Percentiles rank a stretch among this genome's conserved stretches.
phyloP scores from a whole-genome alignment of 257 asterid species.

The Fraxinus pennsylvanica region DNA sequence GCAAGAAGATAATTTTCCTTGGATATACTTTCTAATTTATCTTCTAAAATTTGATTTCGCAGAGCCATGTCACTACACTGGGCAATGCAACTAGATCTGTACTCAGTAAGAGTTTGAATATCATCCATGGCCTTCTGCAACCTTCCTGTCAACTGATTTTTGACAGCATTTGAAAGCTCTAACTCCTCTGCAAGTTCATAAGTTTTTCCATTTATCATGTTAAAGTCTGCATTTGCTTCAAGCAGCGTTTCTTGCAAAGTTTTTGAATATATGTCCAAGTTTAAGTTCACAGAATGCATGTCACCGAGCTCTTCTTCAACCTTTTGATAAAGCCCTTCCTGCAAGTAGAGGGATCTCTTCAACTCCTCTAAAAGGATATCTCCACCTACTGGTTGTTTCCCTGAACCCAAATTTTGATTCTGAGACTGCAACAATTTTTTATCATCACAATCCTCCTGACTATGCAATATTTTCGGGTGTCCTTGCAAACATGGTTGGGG shows the following conservation, averaged over 20 bases:
- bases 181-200: conserved; percentile 59
- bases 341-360: conserved; percentile 72
- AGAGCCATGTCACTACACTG: conserved; percentile 57
- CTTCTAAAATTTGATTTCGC: conserved; percentile 69
- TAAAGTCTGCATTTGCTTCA: conserved; percentile 53
- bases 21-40: conserved; percentile 44
- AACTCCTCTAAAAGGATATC: conserved; percentile 78
- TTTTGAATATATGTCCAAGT: conserved; percentile 78
- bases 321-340: conserved; percentile 78
- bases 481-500: conserved; percentile 35
- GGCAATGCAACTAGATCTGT: conserved; percentile 57
- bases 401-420: conserved; percentile 42
- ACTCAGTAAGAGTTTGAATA: conserved; percentile 53
- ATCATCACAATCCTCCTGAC: conserved; percentile 41
- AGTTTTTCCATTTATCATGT: conserved; percentile 39
- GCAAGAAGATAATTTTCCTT: conserved; percentile 56
- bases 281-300: conserved; percentile 66
- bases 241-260: conserved; percentile 55
- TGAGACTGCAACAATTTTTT: conserved; percentile 29
- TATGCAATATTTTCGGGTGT: conserved; percentile 26
- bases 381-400: conserved; percentile 58
- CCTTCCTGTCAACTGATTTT: conserved; percentile 54
- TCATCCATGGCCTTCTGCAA: conserved; percentile 71
- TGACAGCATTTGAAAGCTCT: conserved; percentile 57
- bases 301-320: conserved; percentile 80